These are phyloP conservation scores for Coniochaeta hoffmannii DNA, from an alignment of 2,329 filamentous ascomycete species.

Conservation along the genomic window DNA sequence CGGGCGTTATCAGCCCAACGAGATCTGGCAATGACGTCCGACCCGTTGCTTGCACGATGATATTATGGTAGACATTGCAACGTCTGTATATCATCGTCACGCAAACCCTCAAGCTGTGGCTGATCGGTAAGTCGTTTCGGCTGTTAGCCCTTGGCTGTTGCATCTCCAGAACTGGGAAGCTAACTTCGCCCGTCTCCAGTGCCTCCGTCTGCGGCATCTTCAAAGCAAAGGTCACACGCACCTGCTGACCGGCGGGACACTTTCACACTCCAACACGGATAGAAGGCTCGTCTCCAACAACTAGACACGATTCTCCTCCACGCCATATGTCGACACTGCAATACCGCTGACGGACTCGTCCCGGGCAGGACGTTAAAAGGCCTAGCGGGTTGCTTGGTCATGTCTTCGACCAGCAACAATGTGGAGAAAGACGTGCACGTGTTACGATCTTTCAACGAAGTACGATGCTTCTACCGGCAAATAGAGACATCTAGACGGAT, in stretches of 20 bases:
- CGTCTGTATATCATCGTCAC: not conserved
- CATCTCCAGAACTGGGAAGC: not conserved
- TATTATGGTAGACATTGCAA: not conserved
- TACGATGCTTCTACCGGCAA: conserved; percentile 1
- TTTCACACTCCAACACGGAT: not conserved
- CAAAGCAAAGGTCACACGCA: too few species aligned
- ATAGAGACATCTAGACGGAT: not conserved
- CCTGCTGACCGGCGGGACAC: not conserved
- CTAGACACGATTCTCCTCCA: too few species aligned
- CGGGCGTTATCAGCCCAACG: too few species aligned
- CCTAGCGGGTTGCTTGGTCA: conserved; percentile 8
- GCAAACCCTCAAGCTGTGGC: not conserved
- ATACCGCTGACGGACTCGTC: conserved; percentile 11
- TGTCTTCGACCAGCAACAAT: not conserved
- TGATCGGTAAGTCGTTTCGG: not conserved
- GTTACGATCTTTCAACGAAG: conserved; percentile 1
- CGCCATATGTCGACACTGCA: not conserved
- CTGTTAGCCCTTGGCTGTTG: not conserved
- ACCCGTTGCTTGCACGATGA: not conserved
- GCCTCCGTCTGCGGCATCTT: too few species aligned
- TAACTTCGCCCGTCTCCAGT: not conserved
- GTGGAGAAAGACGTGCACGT: not conserved
- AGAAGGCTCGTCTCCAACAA: too few species aligned
- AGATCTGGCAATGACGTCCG: too few species aligned
- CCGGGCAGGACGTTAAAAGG: conserved; percentile 35